These are phyloP conservation scores for Streptanthus diversifolius DNA, from an alignment of 345 rosid species.

Conservation along the genomic window DNA sequence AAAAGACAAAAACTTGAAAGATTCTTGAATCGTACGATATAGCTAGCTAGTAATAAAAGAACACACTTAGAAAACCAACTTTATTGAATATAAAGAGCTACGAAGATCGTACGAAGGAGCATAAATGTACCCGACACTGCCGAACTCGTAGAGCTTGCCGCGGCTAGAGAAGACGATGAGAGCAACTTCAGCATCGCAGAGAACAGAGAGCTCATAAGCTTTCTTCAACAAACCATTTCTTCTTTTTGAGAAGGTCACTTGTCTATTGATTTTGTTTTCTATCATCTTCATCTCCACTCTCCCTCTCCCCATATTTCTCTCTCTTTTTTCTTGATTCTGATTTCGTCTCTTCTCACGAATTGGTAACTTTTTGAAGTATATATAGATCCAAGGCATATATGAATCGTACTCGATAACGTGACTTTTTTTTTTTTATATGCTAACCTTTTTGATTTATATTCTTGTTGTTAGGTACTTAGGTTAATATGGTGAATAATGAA, in stretches of 20 bases:
- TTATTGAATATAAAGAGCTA: background rate
- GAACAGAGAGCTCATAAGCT: conserved; percentile 84
- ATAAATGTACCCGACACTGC: conserved; percentile 53
- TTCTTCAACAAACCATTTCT: conserved; percentile 75
- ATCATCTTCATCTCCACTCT: conserved; percentile 87
- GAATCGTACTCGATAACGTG: conserved; percentile 16
- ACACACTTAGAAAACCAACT: background rate
- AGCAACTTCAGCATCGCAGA: conserved; percentile 81
- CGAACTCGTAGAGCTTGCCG: conserved; percentile 80
- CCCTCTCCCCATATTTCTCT: conserved; percentile 71
- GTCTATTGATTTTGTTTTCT: conserved; percentile 85
- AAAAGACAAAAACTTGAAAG: conserved; percentile 12
- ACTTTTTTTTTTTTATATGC: background rate
- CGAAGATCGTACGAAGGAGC: background rate
- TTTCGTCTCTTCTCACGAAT: background rate
- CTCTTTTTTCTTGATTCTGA: conserved; percentile 11
- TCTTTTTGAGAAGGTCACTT: conserved; percentile 82
- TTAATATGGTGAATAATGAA: background rate
- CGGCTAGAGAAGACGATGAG: conserved; percentile 86
- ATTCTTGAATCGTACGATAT: conserved; percentile 14
- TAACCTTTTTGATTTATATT: background rate
- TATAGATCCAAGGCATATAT: conserved; percentile 18
- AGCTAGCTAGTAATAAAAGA: background rate
- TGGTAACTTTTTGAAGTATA: background rate
- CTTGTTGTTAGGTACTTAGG: conserved; percentile 3